Evolutionary conservation across 2,329 filamentous ascomycete genomes (phyloP), one percentile per base, ranked within the genome.

Genomic region (Colletotrichum cereale): DNA sequence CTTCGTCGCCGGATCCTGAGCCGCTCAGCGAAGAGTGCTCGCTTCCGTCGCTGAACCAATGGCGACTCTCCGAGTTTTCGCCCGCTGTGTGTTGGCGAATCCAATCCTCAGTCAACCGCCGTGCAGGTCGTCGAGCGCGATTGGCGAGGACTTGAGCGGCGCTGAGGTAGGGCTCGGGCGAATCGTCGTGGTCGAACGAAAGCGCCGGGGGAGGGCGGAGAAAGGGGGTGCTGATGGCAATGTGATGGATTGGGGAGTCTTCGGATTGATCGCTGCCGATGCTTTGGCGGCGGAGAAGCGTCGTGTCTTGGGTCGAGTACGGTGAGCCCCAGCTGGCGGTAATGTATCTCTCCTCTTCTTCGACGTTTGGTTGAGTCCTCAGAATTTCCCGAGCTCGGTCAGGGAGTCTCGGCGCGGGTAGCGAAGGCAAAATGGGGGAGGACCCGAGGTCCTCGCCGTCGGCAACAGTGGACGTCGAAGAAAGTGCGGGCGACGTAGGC

Each of bases 291-390:
- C 85, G 86, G 66, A 86, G 82, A 72, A 86, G 81, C 56, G 78
- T 81, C 75, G 80, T 81, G 68, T 88, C 92, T 48, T 91, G 88
- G 73, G 87, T 87, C 66, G 93, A 91, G 82, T 97, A 97, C 29
- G 95, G 95, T 65, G 95, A 97, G 67, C 95, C 95, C 95, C 95
- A 97, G 80, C 92, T 95, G 60, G 94, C 92, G 57, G 94, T 96
- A 72, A 87, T 86, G 80, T 88, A 90, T 69, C 81, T 82, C 52
- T 77, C 78, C 62, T 84, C 83, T 74, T 82, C 80, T 61, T 76
- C 75, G 56, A 73, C 79, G 73, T 78, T 78, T 75, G 85, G 84
- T 55, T 88, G 87, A n/a, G 86, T 89, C 78, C 86, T 84, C 77
- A 91, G 79, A 70, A 90, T 80, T 68, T 87, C 85, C 74, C 85